Conservation (phyloP, 2,329 filamentous ascomycete species). For the Ceratocystis smalleyi region DNA sequence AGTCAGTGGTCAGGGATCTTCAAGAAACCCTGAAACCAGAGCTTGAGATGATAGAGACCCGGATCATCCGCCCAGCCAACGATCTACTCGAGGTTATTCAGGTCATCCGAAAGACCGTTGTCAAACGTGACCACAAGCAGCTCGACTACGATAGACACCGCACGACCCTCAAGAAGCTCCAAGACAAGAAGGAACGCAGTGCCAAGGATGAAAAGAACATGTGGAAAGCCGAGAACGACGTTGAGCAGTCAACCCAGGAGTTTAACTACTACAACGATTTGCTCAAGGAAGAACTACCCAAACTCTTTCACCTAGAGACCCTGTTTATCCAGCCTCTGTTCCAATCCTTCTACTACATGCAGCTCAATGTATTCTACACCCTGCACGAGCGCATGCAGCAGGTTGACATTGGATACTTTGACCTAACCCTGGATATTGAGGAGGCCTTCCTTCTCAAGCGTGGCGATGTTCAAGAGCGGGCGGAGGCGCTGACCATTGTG, state of each 20-base stretch:
- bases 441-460: conserved; percentile 82
- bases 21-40: conserved; percentile 80
- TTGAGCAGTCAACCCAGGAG: conserved; percentile 83
- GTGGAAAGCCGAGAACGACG: conserved; percentile 86
- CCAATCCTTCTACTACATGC: conserved; percentile 99
- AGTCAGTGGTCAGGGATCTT: conserved; percentile 72
- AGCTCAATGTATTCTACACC: conserved; percentile 97
- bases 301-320: conserved; percentile 74
- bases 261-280: conserved; percentile 98
- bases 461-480: conserved; percentile 68
- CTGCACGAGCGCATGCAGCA: conserved; percentile 95
- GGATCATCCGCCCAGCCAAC: conserved; percentile 82
- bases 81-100: conserved; percentile 93
- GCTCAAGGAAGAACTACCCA: conserved; percentile 87
- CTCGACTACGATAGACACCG: conserved; percentile 87
- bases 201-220: conserved; percentile 95
- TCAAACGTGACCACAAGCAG: conserved; percentile 94
- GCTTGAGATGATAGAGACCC: conserved; percentile 89
- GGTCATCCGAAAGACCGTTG: conserved; percentile 71
- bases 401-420: conserved; percentile 95
- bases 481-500: conserved; percentile 71
- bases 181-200: conserved; percentile 94
- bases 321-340: conserved; percentile 96
- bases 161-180: conserved; percentile 72
- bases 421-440: conserved; percentile 78